These are phyloP conservation scores for Rhynchosporium graminicola DNA, from an alignment of 2,329 filamentous ascomycete genomes.

Conservation along the genomic window DNA sequence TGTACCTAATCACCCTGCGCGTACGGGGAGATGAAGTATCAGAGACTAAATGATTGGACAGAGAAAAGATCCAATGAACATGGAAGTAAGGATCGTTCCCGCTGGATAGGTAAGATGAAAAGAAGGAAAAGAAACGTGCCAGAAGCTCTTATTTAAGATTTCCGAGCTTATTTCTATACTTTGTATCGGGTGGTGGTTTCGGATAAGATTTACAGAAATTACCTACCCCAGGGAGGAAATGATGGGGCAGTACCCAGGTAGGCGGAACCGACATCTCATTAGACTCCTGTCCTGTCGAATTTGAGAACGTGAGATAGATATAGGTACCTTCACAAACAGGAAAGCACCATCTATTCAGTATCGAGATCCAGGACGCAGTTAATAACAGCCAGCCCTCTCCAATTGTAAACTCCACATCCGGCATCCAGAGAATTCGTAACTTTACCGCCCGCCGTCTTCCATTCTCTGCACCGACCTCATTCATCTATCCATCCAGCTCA, in stretches of 20 bases:
- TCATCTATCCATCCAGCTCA: not conserved
- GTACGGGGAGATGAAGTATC: no score
- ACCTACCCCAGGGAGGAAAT: no score
- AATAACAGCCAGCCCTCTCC: not conserved
- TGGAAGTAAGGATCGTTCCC: not conserved
- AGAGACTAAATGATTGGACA: not conserved
- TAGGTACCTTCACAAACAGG: no score
- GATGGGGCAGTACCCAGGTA: not conserved
- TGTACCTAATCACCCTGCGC: no score
- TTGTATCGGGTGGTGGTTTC: not conserved
- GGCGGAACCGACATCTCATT: not conserved
- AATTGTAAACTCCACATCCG: not conserved
- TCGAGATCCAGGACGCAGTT: no score
- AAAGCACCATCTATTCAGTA: no score
- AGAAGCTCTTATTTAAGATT: slow-evolving; percentile 1
- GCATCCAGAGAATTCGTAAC: not conserved
- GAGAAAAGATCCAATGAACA: not conserved
- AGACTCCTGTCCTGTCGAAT: no score
- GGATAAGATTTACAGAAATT: no score
- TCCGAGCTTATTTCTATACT: not conserved
- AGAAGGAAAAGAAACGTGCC: slow-evolving; percentile 12
- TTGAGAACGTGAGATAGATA: no score
- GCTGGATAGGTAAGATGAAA: no score
- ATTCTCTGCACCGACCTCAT: not conserved
- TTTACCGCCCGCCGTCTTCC: not conserved